Evolutionary conservation across 164 flowering plant genomes (phyloP), one percentile per base, ranked within the genome.

Genomic region (Echeveria elegans): DNA sequence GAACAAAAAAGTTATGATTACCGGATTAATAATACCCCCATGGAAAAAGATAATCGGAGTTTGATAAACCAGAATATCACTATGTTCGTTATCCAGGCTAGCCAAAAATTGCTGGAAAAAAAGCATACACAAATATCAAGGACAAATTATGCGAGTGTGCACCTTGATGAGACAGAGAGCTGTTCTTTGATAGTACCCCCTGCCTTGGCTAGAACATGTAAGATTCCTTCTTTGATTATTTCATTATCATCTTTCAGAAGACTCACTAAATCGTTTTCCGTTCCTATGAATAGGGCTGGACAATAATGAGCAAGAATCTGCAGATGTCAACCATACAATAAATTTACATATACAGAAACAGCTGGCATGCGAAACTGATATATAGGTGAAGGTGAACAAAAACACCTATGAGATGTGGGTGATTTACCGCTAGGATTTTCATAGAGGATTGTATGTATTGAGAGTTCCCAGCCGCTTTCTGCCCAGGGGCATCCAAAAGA

Each of bases 131-230:
- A n/a, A n/a, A n/a, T n/a, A n/a, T n/a, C n/a, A n/a, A n/a, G n/a
- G n/a, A n/a, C n/a, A n/a, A n/a, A n/a, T n/a, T n/a, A n/a, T n/a
- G n/a, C n/a, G n/a, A n/a, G n/a, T n/a, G 6, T 69, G 48, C 66
- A 90, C 98, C 96, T 88, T 45, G 98, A 82, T 62, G 87, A 76
- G 47, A 69, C 80, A 58, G 93, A 82, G 37, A 94, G 77, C 76
- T 91, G 88, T 71, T 94, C 97, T 21, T 92, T 80, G 61, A 94
- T 91, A 53, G 87, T 79, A 74, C 92, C 97, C 74, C 99, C 99
- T 76, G 97, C 95, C 83, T 79, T 89, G 38, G 97, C 97, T 70
- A 94, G 79, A 72, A 88, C 77, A 77, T 88, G 89, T 78, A 89
- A 72, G 66, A 81, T 77, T 26, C 99, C 99, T 79, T 94, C 97